Evolutionary conservation across 2,329 filamentous ascomycete species (phyloP).

Genomic region (Dactylellina drechsleri): DNA sequence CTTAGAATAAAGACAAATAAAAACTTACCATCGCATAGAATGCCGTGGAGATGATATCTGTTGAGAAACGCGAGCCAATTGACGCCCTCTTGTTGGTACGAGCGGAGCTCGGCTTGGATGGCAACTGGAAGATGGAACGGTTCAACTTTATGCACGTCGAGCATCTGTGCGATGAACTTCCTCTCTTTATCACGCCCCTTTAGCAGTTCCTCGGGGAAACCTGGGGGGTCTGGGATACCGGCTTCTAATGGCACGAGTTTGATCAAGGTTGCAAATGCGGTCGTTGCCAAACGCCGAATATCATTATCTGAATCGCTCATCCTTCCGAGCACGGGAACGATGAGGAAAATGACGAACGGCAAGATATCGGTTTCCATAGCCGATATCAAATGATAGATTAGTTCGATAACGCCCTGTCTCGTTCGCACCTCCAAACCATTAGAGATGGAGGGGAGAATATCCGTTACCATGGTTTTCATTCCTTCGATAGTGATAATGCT

Average conservation of each 20-base stretch:
- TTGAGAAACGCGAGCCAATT: conserved; percentile 99
- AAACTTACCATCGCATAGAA: conserved; percentile 78
- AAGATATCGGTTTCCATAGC: conserved; percentile 97
- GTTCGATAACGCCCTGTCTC: conserved; percentile 93
- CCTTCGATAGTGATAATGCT: conserved; percentile 94
- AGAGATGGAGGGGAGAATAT: conserved; percentile 88
- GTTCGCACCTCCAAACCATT: conserved; percentile 88
- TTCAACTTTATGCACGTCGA: conserved; percentile 97
- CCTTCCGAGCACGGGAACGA: conserved; percentile 92
- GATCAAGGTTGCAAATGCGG: conserved; percentile 94
- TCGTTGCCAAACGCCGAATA: conserved; percentile 91
- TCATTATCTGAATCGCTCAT: conserved; percentile 99
- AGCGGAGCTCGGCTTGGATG: conserved; percentile 95
- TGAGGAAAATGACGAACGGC: conserved; percentile 98
- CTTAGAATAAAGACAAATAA: conserved; percentile 2
- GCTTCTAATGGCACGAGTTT: conserved; percentile 97
- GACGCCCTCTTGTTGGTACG: conserved; percentile 97
- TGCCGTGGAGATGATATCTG: conserved; percentile 95
- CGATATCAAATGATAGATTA: conserved; percentile 94
- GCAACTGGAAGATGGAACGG: conserved; percentile 91
- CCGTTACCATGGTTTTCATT: conserved; percentile 94
- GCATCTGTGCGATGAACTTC: conserved; percentile 94
- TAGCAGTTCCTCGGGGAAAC: conserved; percentile 85
- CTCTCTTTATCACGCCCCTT: conserved; percentile 91
- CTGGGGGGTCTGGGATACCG: conserved; percentile 94